phyloP scores from a whole-genome alignment of 805 yeast species.

The Candida sphagnicola region DNA sequence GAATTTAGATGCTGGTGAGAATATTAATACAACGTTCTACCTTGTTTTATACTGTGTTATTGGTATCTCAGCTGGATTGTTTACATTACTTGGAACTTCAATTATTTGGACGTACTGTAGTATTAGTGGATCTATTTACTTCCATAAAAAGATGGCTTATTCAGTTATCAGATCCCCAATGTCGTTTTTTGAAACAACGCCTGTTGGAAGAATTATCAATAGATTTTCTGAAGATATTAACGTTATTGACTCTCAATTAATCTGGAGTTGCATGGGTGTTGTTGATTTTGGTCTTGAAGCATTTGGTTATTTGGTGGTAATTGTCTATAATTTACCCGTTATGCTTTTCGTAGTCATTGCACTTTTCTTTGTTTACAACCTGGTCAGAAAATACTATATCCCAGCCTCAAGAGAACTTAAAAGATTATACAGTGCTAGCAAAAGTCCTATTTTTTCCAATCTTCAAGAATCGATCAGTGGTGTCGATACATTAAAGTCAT shows the following conservation, averaged over 20 bases:
- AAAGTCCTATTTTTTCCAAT: slow-evolving; percentile 31
- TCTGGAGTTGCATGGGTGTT: slow-evolving; percentile 25
- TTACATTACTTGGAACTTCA: slow-evolving; percentile 21
- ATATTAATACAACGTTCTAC: slow-evolving; percentile 19
- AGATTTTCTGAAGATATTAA: slow-evolving; percentile 35
- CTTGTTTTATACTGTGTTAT: slow-evolving; percentile 21
- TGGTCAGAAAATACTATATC: slow-evolving; percentile 24
- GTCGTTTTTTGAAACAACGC: slow-evolving; percentile 40
- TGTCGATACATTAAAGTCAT: slow-evolving; percentile 31
- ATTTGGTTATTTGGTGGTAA: slow-evolving; percentile 23
- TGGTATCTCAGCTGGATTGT: slow-evolving; percentile 23
- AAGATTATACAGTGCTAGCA: slow-evolving; percentile 25
- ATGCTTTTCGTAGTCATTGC: slow-evolving; percentile 24
- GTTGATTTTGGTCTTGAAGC: slow-evolving; percentile 18
- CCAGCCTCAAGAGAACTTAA: slow-evolving; percentile 33
- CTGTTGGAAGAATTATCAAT: slow-evolving; percentile 36
- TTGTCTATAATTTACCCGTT: slow-evolving; percentile 26
- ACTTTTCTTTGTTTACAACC: slow-evolving; percentile 24
- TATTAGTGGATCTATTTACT: slow-evolving; percentile 25
- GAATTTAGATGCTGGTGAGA: slow-evolving; percentile 22
- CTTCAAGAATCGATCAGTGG: slow-evolving; percentile 35
- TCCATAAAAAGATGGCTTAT: slow-evolving; percentile 36
- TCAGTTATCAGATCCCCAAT: slow-evolving; percentile 34
- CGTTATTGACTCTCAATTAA: slow-evolving; percentile 26
- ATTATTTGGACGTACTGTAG: slow-evolving; percentile 26